Conservation (phyloP, 176 grass and related monocot species). For the Dactylis glomerata region DNA sequence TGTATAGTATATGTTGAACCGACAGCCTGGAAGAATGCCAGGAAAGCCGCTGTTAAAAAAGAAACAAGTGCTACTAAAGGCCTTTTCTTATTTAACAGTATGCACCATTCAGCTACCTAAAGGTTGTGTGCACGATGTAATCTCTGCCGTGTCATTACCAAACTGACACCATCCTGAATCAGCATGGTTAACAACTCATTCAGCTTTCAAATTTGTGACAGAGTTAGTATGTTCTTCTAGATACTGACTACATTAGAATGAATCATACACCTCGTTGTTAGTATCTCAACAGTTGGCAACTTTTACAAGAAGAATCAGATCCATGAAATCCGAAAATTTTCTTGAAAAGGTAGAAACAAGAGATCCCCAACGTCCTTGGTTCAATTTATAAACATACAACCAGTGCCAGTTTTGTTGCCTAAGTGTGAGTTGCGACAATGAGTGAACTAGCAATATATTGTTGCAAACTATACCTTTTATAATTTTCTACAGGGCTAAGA, state of each 20-base stretch:
- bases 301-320: background rate
- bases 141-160: background rate
- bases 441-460: background rate
- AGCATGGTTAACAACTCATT: background rate
- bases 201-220: background rate
- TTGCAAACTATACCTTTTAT: background rate
- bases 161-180: background rate
- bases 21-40: slow-evolving; percentile 5
- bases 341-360: background rate
- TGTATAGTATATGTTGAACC: background rate
- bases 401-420: background rate
- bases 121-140: background rate
- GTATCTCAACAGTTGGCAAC: background rate
- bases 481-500: background rate
- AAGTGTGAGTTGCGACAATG: background rate
- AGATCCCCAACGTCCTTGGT: background rate
- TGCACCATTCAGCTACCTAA: background rate
- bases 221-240: background rate
- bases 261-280: background rate
- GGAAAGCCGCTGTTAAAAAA: background rate
- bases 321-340: background rate
- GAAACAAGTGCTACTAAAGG: slow-evolving; percentile 1
- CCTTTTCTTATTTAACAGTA: background rate
- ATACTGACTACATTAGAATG: background rate
- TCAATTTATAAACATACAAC: background rate